Conservation (phyloP, 1,284 basidiomycete genomes). For the Cerrena zonata region DNA sequence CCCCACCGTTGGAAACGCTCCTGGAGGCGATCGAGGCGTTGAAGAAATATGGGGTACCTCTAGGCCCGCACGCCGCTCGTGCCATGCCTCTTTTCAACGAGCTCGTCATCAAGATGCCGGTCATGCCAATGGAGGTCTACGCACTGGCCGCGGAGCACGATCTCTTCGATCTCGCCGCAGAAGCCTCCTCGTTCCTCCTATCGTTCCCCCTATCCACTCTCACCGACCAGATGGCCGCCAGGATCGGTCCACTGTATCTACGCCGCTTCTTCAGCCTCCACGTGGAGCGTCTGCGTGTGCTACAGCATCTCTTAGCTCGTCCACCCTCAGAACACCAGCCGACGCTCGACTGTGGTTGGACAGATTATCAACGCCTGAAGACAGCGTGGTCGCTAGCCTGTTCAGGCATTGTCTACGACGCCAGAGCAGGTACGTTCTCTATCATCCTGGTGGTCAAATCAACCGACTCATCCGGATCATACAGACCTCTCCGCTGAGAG, state of each 20-base stretch:
- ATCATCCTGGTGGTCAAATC: not conserved
- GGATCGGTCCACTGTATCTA: slow-evolving; percentile 24
- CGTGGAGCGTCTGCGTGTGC: slow-evolving; percentile 19
- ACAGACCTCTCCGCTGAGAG: slow-evolving; percentile 3
- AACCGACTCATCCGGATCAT: not conserved
- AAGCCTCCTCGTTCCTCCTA: slow-evolving; percentile 22
- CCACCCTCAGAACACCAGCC: slow-evolving; percentile 26
- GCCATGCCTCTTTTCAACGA: slow-evolving; percentile 14
- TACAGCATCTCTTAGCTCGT: slow-evolving; percentile 23
- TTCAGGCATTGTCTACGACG: slow-evolving; percentile 26
- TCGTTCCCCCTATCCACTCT: slow-evolving; percentile 17
- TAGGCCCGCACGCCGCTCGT: slow-evolving; percentile 22
- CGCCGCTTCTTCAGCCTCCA: slow-evolving; percentile 28
- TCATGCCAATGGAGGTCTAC: slow-evolving; percentile 24
- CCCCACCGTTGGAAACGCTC: slow-evolving; percentile 17
- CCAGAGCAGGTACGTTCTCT: slow-evolving; percentile 17
- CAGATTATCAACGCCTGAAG: slow-evolving; percentile 23
- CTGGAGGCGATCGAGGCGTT: slow-evolving; percentile 17
- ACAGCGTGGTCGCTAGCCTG: slow-evolving; percentile 25
- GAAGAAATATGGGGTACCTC: slow-evolving; percentile 20
- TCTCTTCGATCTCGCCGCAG: slow-evolving; percentile 23
- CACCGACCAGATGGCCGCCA: slow-evolving; percentile 20
- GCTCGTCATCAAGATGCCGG: slow-evolving; percentile 22
- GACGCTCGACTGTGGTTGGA: slow-evolving; percentile 20
- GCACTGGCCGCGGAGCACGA: slow-evolving; percentile 23